Evolutionary conservation across 768 basidiomycete genomes (phyloP).

Genomic region (Boletales sp.): DNA sequence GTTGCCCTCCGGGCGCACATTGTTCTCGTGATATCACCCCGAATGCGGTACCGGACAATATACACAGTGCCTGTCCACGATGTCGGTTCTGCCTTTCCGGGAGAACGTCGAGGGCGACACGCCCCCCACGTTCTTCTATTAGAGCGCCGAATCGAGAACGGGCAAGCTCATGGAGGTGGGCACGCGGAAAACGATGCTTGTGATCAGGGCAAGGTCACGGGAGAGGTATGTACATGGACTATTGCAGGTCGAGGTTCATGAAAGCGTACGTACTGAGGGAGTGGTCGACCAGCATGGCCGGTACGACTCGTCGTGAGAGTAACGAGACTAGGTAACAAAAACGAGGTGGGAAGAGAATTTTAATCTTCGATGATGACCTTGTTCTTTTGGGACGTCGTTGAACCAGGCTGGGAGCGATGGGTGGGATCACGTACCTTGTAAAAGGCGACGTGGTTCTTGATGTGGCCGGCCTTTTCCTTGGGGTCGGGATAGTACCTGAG

Average conservation of each 20-base stretch:
- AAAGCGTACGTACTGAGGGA: too few species aligned
- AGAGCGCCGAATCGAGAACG: background rate
- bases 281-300: too few species aligned
- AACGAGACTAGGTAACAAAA: too few species aligned
- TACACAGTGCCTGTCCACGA: background rate
- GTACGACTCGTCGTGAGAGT: too few species aligned
- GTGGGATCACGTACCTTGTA: constrained; percentile 55
- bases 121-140: background rate
- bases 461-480: constrained; percentile 52
- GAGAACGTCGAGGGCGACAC: background rate
- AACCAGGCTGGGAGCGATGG: background rate
- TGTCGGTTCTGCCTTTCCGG: background rate
- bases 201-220: background rate
- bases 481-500: constrained; percentile 67
- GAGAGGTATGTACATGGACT: background rate
- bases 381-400: constrained; percentile 8
- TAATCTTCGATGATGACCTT: constrained; percentile 20
- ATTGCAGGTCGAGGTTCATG: too few species aligned
- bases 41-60: background rate
- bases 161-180: too few species aligned
- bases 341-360: background rate
- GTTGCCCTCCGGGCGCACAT: too few species aligned
- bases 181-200: background rate
- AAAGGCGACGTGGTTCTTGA: constrained; percentile 70
- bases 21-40: background rate